A percentile compares a stretch with the other conserved stretches of the same genome.
phyloP scores from a whole-genome alignment of 2,329 filamentous ascomycete genomes.

The Penicillium sp. region DNA sequence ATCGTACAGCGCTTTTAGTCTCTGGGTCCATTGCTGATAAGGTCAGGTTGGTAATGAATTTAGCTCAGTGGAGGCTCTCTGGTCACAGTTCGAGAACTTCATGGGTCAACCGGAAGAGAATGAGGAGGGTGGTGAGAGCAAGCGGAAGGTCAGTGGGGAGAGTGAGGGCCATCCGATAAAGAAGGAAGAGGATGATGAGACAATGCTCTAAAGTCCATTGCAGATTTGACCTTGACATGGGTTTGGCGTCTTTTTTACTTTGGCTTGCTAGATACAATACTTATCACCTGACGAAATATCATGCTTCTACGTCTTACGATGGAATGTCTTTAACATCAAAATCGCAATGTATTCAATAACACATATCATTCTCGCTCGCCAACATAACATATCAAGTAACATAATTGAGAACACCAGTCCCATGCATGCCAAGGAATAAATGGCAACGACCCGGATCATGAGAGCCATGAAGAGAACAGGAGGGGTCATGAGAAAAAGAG shows the following conservation, averaged over 20 bases:
- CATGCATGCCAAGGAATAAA: slow-evolving; percentile 38
- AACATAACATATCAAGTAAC: slow-evolving; percentile 27
- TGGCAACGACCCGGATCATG: slow-evolving; percentile 33
- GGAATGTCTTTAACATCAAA: slow-evolving; percentile 12
- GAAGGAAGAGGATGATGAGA: slow-evolving; percentile 15
- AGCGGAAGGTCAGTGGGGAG: slow-evolving; percentile 27
- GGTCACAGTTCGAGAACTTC: slow-evolving; percentile 95
- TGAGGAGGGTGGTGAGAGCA: slow-evolving; percentile 30
- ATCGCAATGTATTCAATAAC: slow-evolving; percentile 20
- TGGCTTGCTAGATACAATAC: slow-evolving; percentile 11
- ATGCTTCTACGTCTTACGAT: neutral
- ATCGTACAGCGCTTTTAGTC: neutral
- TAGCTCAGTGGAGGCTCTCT: slow-evolving; percentile 91
- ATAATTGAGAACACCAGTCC: slow-evolving; percentile 36
- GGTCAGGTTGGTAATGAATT: slow-evolving; percentile 91
- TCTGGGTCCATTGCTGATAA: neutral
- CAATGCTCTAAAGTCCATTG: neutral
- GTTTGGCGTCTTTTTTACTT: slow-evolving; percentile 1
- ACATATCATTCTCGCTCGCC: slow-evolving; percentile 27
- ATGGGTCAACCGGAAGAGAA: slow-evolving; percentile 68
- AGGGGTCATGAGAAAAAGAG: slow-evolving; percentile 19
- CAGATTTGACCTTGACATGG: neutral
- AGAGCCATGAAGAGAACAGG: slow-evolving; percentile 29
- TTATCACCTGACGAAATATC: neutral
- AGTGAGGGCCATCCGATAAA: slow-evolving; percentile 17